Conservation (phyloP, 2,329 filamentous ascomycete genomes). For the Alternaria dauci region DNA sequence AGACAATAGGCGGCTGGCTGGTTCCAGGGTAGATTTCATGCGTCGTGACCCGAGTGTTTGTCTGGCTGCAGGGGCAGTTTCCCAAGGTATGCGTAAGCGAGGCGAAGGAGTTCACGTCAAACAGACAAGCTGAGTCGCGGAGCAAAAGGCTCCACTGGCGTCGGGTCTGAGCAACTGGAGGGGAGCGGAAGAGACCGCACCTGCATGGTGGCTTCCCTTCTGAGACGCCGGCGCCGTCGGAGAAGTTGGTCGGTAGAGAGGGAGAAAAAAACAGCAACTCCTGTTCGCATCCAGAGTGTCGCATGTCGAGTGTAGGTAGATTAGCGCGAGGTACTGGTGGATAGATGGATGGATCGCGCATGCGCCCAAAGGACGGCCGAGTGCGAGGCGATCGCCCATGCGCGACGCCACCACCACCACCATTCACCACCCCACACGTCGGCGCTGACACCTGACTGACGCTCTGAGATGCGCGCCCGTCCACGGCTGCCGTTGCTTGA, state of each 20-base stretch:
- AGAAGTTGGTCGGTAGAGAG: not conserved
- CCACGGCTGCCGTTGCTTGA: slow-evolving; percentile 29
- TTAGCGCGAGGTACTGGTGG: slow-evolving; percentile 4
- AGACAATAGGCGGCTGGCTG: slow-evolving; percentile 21
- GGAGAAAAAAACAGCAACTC: not conserved
- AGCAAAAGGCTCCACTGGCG: slow-evolving; percentile 4
- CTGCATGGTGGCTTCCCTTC: slow-evolving; percentile 21
- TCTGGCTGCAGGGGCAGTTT: slow-evolving; percentile 21
- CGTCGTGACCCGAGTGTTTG: slow-evolving; percentile 19
- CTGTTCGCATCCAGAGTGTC: not conserved
- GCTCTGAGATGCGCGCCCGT: slow-evolving; percentile 33
- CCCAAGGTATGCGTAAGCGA: slow-evolving; percentile 31
- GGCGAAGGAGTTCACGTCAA: slow-evolving; percentile 31
- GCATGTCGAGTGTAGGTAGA: not conserved
- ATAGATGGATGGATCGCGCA: not conserved
- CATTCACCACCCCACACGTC: slow-evolving; percentile 16
- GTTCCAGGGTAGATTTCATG: slow-evolving; percentile 32
- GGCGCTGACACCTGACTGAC: slow-evolving; percentile 10
- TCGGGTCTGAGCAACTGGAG: slow-evolving; percentile 18
- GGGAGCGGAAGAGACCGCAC: slow-evolving; percentile 24
- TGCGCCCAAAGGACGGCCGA: not conserved
- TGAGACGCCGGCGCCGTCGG: slow-evolving; percentile 31
- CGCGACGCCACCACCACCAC: slow-evolving; percentile 9
- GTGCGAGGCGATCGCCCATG: not conserved
- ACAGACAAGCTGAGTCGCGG: slow-evolving; percentile 23